A percentile compares a stretch with the other conserved stretches of the same genome.
Conservation (phyloP, 2,329 filamentous ascomycete genomes). For the Cercospora beticola region DNA sequence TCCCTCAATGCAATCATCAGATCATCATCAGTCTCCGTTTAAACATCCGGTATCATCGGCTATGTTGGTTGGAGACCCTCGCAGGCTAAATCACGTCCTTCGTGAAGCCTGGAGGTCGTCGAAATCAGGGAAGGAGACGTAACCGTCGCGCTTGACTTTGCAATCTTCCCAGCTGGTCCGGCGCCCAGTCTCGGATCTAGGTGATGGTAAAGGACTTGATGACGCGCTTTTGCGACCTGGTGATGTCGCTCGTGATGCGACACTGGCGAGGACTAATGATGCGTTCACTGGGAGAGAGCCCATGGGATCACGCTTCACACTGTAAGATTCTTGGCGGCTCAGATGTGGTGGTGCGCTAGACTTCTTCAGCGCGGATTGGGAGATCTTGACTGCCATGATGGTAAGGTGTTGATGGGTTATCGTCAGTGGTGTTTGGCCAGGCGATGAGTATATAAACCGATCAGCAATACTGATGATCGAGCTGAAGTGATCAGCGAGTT, state of each 20-base stretch:
- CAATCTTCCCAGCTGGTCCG: slow-evolving; percentile 37
- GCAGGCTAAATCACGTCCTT: slow-evolving; percentile 2
- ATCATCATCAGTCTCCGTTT: neutral
- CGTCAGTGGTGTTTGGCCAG: neutral
- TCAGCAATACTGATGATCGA: neutral
- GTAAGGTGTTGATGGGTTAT: neutral
- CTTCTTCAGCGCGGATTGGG: slow-evolving; percentile 30
- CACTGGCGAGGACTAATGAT: slow-evolving; percentile 26
- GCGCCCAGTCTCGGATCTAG: slow-evolving; percentile 21
- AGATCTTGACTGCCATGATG: slow-evolving; percentile 29
- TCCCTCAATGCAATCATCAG: slow-evolving; percentile 3
- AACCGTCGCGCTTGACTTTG: slow-evolving; percentile 34
- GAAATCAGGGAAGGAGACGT: slow-evolving; percentile 38
- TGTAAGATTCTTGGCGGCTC: slow-evolving; percentile 35
- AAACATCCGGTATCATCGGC: neutral
- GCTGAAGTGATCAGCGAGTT: neutral
- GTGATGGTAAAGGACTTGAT: slow-evolving; percentile 25
- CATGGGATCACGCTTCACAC: slow-evolving; percentile 22
- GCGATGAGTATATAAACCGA: neutral
- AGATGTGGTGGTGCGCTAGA: slow-evolving; percentile 32
- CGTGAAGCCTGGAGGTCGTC: slow-evolving; percentile 26
- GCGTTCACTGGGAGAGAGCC: slow-evolving; percentile 23
- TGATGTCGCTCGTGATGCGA: slow-evolving; percentile 29
- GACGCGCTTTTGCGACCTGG: slow-evolving; percentile 25
- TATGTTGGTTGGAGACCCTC: neutral